Conservation (phyloP, 129 eudicot genomes). For the Cynara cardunculus region DNA sequence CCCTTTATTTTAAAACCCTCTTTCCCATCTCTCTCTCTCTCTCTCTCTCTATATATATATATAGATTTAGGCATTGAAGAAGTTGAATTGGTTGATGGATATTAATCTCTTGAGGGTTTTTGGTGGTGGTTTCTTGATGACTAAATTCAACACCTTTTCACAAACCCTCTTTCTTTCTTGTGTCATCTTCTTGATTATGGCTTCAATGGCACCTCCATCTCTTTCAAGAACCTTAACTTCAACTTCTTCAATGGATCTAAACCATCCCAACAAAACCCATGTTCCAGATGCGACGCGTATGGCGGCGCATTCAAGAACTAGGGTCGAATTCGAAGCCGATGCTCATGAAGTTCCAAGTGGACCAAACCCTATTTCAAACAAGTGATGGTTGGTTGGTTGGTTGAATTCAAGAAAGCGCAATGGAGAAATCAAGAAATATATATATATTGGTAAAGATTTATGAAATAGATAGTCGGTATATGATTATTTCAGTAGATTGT, state of each 20-base stretch:
- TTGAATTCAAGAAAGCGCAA: background rate
- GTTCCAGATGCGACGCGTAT: background rate
- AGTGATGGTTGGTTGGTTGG: slow-evolving; percentile 19
- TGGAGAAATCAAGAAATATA: background rate
- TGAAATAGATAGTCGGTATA: background rate
- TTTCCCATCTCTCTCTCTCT: slow-evolving; percentile 18
- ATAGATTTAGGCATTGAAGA: slow-evolving; percentile 3
- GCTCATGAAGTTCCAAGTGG: slow-evolving; percentile 83
- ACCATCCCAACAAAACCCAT: background rate
- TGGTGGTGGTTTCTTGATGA: slow-evolving; percentile 59
- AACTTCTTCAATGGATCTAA: slow-evolving; percentile 26
- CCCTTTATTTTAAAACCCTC: slow-evolving; percentile 14
- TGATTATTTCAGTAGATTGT: background rate
- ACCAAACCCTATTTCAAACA: slow-evolving; percentile 71
- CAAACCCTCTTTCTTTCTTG: background rate
- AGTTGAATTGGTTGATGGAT: slow-evolving; percentile 42
- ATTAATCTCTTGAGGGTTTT: slow-evolving; percentile 51
- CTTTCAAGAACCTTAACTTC: slow-evolving; percentile 28
- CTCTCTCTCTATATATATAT: background rate
- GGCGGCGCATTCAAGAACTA: slow-evolving; percentile 3
- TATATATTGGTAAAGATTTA: background rate
- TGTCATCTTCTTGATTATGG: slow-evolving; percentile 16
- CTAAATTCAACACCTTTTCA: slow-evolving; percentile 28
- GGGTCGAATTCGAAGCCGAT: slow-evolving; percentile 32
- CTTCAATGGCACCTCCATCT: slow-evolving; percentile 18